phyloP scores from a whole-genome alignment of 1,284 basidiomycete genomes.

The Veloboletus limbatus region DNA sequence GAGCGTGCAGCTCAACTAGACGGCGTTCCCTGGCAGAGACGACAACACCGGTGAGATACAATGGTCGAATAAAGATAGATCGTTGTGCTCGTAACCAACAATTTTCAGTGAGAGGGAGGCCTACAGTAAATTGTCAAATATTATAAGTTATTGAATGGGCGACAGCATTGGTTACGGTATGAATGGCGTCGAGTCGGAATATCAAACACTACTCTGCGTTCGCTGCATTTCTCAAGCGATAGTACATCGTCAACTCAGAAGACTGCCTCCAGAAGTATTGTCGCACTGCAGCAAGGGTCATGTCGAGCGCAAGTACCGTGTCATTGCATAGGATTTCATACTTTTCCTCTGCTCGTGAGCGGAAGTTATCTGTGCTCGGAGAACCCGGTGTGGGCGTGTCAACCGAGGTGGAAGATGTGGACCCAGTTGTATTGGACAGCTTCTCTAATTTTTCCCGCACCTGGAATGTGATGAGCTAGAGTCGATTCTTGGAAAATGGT shows the following conservation, averaged over 20 bases:
- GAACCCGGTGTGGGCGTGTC: constrained; percentile 41
- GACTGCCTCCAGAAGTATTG: constrained; percentile 84
- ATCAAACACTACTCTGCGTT: constrained; percentile 5
- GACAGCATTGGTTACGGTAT: constrained; percentile 7
- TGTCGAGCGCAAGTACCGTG: constrained; percentile 71
- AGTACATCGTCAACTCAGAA: constrained; percentile 81
- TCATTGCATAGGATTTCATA: constrained; percentile 91
- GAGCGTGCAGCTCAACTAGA: no score
- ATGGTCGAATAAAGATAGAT: no score
- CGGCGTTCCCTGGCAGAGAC: no score
- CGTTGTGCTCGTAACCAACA: no score
- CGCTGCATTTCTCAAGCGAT: constrained; percentile 52
- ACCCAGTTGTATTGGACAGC: constrained; percentile 30
- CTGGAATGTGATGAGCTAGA: constrained; percentile 37
- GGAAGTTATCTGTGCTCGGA: constrained; percentile 22
- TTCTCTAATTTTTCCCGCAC: constrained; percentile 86
- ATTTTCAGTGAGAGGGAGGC: not conserved
- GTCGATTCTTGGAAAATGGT: not conserved
- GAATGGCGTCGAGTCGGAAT: constrained; percentile 1
- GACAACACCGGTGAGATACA: no score
- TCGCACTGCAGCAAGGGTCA: constrained; percentile 86
- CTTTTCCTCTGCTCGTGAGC: constrained; percentile 60
- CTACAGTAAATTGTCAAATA: constrained; percentile 20
- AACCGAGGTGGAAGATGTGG: constrained; percentile 29
- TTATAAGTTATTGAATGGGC: constrained; percentile 22